phyloP scores from a whole-genome alignment of 176 grass and related monocot species.

The Secale cereale region DNA sequence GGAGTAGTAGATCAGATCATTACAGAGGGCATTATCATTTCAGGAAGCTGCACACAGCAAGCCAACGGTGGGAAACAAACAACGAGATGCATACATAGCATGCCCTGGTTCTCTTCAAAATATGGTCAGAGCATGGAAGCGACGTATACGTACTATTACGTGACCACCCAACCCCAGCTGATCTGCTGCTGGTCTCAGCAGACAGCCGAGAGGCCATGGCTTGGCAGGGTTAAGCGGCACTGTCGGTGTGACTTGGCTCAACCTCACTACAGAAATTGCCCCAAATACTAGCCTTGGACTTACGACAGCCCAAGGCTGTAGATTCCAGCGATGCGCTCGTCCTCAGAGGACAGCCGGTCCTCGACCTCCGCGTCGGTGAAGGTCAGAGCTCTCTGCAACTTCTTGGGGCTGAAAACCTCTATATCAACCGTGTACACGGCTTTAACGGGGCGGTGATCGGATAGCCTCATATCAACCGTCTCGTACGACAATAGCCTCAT shows the following conservation, averaged over 20 bases:
- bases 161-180: neutral
- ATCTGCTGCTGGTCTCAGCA: conserved; percentile 19
- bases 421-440: conserved; percentile 67
- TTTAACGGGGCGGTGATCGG: conserved; percentile 86
- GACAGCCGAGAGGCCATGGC: conserved; percentile 11
- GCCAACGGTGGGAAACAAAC: neutral
- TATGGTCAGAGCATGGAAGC: conserved; percentile 34
- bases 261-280: neutral
- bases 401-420: conserved; percentile 83
- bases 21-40: neutral
- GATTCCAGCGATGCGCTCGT: conserved; percentile 44
- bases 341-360: conserved; percentile 54
- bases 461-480: conserved; percentile 58
- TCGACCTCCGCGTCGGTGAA: conserved; percentile 89
- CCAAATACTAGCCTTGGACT: neutral
- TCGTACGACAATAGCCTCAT: conserved; percentile 58
- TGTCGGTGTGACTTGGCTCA: neutral
- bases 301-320: conserved; percentile 27
- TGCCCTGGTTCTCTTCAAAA: conserved; percentile 32
- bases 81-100: neutral
- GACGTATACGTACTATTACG: neutral
- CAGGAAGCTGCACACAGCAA: neutral
- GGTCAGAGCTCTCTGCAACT: conserved; percentile 90
- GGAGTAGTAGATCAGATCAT: neutral
- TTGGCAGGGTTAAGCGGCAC: neutral